Conservation (phyloP, 2,329 filamentous ascomycete species). For the Cercospora zeae-maydis region DNA sequence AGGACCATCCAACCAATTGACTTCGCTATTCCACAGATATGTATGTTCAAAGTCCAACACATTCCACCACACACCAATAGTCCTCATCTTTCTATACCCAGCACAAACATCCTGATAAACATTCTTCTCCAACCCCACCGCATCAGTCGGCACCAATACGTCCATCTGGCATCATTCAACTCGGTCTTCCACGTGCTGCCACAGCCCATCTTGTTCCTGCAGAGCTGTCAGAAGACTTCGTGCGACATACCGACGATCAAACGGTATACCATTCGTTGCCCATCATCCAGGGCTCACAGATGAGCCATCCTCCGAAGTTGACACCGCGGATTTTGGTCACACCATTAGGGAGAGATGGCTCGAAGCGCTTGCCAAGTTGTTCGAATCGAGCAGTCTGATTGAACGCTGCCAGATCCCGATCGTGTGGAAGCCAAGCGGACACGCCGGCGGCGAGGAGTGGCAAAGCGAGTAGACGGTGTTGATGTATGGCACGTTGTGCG, state of each 20-base stretch:
- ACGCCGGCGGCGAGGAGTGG: constrained; percentile 1
- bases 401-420: constrained; percentile 10
- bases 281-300: constrained; percentile 10
- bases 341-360: constrained; percentile 10
- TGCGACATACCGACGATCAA: too few relatives aligned
- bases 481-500: background rate
- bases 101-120: constrained; percentile 17
- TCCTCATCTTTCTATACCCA: constrained; percentile 1
- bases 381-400: constrained; percentile 11
- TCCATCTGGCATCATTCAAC: constrained; percentile 12
- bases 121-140: constrained; percentile 11
- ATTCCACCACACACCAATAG: background rate
- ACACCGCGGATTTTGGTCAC: constrained; percentile 15
- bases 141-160: constrained; percentile 11
- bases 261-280: constrained; percentile 1
- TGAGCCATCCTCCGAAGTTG: constrained; percentile 13
- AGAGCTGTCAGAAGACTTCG: background rate
- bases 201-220: constrained; percentile 13
- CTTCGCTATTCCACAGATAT: background rate
- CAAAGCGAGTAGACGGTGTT: constrained; percentile 1
- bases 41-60: background rate
- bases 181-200: constrained; percentile 13
- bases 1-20: background rate
- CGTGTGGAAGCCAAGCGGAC: constrained; percentile 11
- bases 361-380: constrained; percentile 8